phyloP scores from a whole-genome alignment of 495 filamentous ascomycete genomes.

The Trichoderma asperelloides region DNA sequence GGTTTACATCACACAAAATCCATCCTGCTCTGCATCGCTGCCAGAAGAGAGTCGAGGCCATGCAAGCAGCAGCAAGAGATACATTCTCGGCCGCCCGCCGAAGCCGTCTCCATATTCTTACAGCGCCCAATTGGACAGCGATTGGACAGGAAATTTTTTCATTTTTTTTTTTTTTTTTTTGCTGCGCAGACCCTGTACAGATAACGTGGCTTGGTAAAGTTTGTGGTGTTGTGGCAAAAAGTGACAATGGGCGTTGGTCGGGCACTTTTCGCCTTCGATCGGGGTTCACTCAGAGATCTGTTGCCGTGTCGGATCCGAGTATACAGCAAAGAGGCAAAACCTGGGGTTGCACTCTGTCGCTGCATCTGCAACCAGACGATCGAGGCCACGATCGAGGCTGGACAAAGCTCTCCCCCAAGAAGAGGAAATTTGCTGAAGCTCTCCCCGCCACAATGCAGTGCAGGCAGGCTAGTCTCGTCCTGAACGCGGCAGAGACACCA shows the following conservation, averaged over 20 bases:
- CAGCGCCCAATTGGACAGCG: not conserved
- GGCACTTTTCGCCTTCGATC: not conserved
- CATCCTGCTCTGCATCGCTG: not conserved
- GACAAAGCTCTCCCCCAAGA: not conserved
- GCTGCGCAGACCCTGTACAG: not conserved
- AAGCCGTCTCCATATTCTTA: not conserved
- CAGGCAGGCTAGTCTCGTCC: not conserved
- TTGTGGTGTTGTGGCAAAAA: slow-evolving; percentile 4
- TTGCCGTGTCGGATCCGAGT: not conserved
- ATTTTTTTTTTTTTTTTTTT: not conserved
- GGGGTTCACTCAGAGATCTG: not conserved
- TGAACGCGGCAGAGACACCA: not conserved
- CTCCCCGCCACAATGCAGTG: not conserved
- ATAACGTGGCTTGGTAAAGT: not conserved
- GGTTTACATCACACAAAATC: not conserved
- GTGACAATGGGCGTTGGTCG: not conserved
- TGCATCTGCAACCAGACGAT: not conserved
- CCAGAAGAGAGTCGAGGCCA: not conserved
- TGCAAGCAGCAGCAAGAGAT: not conserved
- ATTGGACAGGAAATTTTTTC: not conserved
- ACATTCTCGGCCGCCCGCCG: slow-evolving; percentile 3
- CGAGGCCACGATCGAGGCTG: not conserved
- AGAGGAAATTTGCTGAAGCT: not conserved
- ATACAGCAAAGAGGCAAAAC: not conserved
- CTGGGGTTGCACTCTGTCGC: not conserved